Evolutionary conservation across 805 yeast species (phyloP).

Genomic region (Candida michaelii): DNA sequence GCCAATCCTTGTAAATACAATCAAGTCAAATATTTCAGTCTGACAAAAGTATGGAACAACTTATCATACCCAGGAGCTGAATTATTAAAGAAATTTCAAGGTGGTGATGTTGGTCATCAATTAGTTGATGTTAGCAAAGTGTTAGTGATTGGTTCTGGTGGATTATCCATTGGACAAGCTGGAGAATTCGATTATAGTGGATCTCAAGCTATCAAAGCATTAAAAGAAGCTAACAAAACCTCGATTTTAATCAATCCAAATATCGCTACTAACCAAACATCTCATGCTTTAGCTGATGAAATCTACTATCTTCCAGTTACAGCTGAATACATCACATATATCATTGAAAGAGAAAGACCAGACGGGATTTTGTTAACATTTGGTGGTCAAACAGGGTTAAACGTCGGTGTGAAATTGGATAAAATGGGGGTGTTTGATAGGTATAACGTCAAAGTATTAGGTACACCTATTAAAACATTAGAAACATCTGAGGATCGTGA

Average conservation of each 20-base stretch:
- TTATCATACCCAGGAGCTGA: slow-evolving; percentile 59
- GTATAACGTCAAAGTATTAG: slow-evolving; percentile 91
- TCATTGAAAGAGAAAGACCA: slow-evolving; percentile 91
- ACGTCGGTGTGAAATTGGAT: slow-evolving; percentile 92
- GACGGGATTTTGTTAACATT: slow-evolving; percentile 96
- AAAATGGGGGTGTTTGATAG: slow-evolving; percentile 91
- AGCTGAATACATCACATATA: slow-evolving; percentile 94
- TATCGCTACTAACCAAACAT: slow-evolving; percentile 97
- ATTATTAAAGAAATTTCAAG: slow-evolving; percentile 49
- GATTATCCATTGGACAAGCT: slow-evolving; percentile 97
- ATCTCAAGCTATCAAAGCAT: slow-evolving; percentile 97
- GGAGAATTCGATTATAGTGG: slow-evolving; percentile 99
- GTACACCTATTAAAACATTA: slow-evolving; percentile 94
- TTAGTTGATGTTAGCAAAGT: slow-evolving; percentile 86
- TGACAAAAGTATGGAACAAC: slow-evolving; percentile 1
- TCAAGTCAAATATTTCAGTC: slow-evolving; percentile 4
- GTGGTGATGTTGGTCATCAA: slow-evolving; percentile 59
- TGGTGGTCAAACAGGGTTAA: slow-evolving; percentile 98
- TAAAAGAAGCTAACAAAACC: slow-evolving; percentile 88
- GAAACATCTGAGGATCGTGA: slow-evolving; percentile 99
- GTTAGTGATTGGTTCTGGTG: slow-evolving; percentile 95
- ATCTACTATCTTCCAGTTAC: slow-evolving; percentile 98
- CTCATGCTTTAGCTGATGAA: slow-evolving; percentile 96
- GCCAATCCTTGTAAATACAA: slow-evolving; percentile 1
- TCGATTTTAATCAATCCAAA: slow-evolving; percentile 94